Base-by-base conservation (phyloP, 768 basidiomycete species). In the Boletus rubropictus region DNA sequence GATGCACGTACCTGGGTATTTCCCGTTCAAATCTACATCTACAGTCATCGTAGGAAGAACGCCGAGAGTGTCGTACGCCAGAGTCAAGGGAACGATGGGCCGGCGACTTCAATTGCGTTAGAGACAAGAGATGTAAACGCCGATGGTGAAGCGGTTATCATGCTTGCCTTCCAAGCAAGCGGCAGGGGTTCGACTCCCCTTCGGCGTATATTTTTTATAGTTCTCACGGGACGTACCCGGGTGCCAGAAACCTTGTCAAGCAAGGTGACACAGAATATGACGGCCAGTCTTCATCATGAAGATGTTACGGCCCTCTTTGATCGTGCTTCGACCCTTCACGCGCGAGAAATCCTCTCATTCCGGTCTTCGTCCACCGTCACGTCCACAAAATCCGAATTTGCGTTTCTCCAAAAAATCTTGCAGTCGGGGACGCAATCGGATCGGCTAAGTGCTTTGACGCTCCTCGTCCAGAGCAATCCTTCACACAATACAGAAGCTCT, bases 141-240 rank as follows among this genome's bases (percentile, higher is more conserved):
- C 70, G 74, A 82, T 86, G 84, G 85, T 86, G 85, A 86, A 86
- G 81, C 76, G 84, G 85, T 85, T 86, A 86, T 86, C 84, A 86
- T 87, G 83, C 85, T 86, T 86, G 84, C 82, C 84, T 86, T 86
- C 84, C 84, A 86, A 74, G 72, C 73, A 73, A 74, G 79, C 78
- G 79, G 81, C 79, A 80, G 73, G 80, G 80, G 80, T 82, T 82
- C 80, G 80, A 82, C 77, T 82, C 80, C 80, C 80, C 74, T 81
- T 79, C 73, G 73, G 78, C 56, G 64, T 65, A 64, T 31, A 5
- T 12, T 31, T 27, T 39, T 27, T 44, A 34, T 5, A 3, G 7
- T 18, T 39, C 39, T 28, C 27, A 41, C 39, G 24, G 8, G n/a
- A n/a, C n/a, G n/a, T n/a, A n/a, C n/a, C n/a, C n/a, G n/a, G n/a